A percentile compares a stretch with the other conserved stretches of the same genome.
These are phyloP conservation scores for Schrenkiella parvula DNA, from an alignment of 345 rosid species.

Conservation along the genomic window DNA sequence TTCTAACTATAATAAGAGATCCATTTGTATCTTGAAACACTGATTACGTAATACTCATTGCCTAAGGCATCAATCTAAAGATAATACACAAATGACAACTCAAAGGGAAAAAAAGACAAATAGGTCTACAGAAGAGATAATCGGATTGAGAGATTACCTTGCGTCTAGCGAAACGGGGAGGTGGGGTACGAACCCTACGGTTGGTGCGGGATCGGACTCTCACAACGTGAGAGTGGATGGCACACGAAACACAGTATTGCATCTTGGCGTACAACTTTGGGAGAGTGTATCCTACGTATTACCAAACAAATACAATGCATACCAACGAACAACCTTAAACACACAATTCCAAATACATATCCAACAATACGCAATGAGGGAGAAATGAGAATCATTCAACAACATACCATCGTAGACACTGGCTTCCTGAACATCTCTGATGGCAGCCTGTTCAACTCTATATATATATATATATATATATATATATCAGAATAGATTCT, in stretches of 20 bases:
- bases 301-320: neutral
- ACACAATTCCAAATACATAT: neutral
- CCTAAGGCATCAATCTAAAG: neutral
- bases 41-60: neutral
- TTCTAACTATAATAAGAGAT: neutral
- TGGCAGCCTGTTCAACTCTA: constrained; percentile 87
- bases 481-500: neutral
- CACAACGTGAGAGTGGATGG: constrained; percentile 90
- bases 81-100: neutral
- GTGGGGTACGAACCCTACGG: constrained; percentile 81
- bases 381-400: neutral
- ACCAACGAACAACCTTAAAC: neutral
- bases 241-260: constrained; percentile 92
- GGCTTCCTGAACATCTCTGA: constrained; percentile 87
- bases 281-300: constrained; percentile 52
- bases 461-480: too few species aligned
- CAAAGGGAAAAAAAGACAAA: neutral
- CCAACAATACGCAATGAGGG: neutral
- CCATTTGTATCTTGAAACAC: neutral
- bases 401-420: constrained; percentile 67
- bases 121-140: neutral
- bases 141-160: constrained; percentile 38
- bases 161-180: constrained; percentile 76
- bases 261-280: constrained; percentile 78
- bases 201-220: constrained; percentile 80